Conservation (phyloP, 148 eudicot genomes). For the Camellia japonica region DNA sequence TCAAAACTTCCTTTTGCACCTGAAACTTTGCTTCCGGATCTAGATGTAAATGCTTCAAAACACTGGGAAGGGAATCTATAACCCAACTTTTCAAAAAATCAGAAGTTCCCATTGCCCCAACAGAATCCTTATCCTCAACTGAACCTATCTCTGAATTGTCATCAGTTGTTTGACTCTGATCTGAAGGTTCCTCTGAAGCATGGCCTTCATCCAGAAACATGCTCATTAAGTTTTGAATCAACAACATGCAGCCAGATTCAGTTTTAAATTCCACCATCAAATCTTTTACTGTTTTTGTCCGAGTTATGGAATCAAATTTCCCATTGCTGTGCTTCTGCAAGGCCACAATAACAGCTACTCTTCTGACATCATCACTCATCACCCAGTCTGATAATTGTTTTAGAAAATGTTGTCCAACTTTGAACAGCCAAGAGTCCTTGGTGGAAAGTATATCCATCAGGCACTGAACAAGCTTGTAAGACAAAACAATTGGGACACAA, state of each 20-base stretch:
- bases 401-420: constrained; percentile 74
- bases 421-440: constrained; percentile 81
- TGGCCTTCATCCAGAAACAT: constrained; percentile 83
- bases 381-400: constrained; percentile 71
- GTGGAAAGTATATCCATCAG: constrained; percentile 74
- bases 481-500: constrained; percentile 59
- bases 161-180: constrained; percentile 85
- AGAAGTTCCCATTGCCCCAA: constrained; percentile 43
- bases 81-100: constrained; percentile 85
- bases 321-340: constrained; percentile 93
- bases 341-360: constrained; percentile 71
- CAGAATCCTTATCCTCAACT: constrained; percentile 62
- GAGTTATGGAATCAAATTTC: constrained; percentile 72
- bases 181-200: constrained; percentile 79
- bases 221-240: constrained; percentile 63
- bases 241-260: constrained; percentile 77
- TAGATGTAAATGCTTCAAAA: constrained; percentile 59
- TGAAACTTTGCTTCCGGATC: constrained; percentile 68
- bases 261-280: constrained; percentile 71
- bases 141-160: constrained; percentile 84
- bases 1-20: constrained; percentile 86
- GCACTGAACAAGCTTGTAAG: constrained; percentile 81
- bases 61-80: constrained; percentile 72
- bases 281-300: constrained; percentile 70
- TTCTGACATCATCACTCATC: constrained; percentile 59